These are phyloP conservation scores for Eustoma russellianum DNA, from an alignment of 257 asterid genomes.

Conservation along the genomic window DNA sequence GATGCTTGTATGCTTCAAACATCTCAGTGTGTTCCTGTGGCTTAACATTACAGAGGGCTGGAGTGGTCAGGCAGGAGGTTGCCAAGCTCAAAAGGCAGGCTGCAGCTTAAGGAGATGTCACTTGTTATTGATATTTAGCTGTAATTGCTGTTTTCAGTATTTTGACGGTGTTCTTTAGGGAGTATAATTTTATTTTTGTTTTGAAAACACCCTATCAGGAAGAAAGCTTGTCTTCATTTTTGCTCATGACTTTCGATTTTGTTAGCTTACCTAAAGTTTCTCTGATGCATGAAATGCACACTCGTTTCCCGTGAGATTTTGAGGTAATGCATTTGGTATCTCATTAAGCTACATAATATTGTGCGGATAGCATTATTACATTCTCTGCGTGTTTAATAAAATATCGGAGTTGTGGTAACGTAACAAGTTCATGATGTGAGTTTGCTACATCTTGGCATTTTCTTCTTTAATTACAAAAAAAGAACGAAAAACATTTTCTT, in stretches of 20 bases:
- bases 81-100: slow-evolving; percentile 60
- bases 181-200: background rate
- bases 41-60: slow-evolving; percentile 55
- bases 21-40: background rate
- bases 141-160: background rate
- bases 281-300: too few species aligned
- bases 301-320: too few species aligned
- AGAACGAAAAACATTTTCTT: too few species aligned
- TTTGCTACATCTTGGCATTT: too few species aligned
- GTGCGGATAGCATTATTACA: too few species aligned
- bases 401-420: too few species aligned
- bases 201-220: background rate
- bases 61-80: slow-evolving; percentile 82
- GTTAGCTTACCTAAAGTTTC: too few species aligned
- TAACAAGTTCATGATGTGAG: too few species aligned
- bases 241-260: background rate
- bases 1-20: background rate
- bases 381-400: too few species aligned
- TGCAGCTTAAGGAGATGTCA: slow-evolving; percentile 10
- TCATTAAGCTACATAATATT: too few species aligned
- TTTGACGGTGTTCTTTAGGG: slow-evolving; percentile 2
- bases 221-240: slow-evolving; percentile 2
- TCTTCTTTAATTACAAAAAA: too few species aligned
- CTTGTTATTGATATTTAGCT: background rate
- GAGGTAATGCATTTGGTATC: too few species aligned